Conservation (phyloP, 345 rosid species). For the Passiflora organensis region DNA sequence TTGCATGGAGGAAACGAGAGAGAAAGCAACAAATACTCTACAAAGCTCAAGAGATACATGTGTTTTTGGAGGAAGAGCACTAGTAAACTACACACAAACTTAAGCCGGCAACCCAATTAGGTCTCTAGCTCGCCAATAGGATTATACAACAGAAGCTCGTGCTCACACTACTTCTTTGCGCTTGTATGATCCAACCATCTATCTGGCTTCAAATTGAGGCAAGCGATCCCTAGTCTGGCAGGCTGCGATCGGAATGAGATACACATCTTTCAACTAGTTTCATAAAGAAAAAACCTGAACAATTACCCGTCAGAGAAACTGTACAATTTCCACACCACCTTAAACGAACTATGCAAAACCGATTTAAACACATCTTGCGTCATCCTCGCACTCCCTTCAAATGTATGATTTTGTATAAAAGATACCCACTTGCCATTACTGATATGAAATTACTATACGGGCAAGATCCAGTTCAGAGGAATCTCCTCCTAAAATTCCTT, state of each 20-base stretch:
- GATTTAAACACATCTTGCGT: conserved; percentile 2
- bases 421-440: conserved; percentile 5
- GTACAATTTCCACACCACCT: conserved; percentile 23
- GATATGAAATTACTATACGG: background rate
- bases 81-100: conserved; percentile 7
- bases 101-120: conserved; percentile 1
- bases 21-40: conserved; percentile 11
- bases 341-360: conserved; percentile 25
- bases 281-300: background rate
- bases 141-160: background rate
- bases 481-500: conserved; percentile 84
- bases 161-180: background rate
- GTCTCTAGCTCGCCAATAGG: no score
- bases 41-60: conserved; percentile 13
- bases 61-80: background rate
- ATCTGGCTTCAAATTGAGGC: no score
- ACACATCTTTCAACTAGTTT: conserved; percentile 9
- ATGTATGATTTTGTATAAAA: no score
- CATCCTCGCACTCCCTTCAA: background rate
- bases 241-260: conserved; percentile 7
- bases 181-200: no score
- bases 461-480: conserved; percentile 38
- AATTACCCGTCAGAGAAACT: conserved; percentile 10
- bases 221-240: conserved; percentile 1
- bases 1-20: background rate